Base-by-base conservation (phyloP, 1,284 basidiomycete genomes). In the Marasmius fiardii region DNA sequence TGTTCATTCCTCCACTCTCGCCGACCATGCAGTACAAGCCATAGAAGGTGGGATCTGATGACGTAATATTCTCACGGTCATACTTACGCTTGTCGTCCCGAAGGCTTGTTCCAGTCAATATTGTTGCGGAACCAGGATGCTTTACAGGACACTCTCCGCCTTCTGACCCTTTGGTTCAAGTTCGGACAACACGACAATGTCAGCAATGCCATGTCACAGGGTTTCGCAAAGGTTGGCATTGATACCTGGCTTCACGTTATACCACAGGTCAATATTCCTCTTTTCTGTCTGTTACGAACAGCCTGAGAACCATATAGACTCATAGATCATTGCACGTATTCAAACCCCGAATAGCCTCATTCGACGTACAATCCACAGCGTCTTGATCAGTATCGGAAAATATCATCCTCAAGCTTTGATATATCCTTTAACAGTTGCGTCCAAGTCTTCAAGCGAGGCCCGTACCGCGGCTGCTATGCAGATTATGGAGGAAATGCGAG, bases 161-260 rank as follows among this genome's bases (percentile, higher is more conserved):
- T 99, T 14, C 77, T 99, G 34, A 98, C 97, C 0, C 76, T 99
- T 5, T 99, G 97, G 97, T 99, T 99, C 81, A 97, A 97, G 68
- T 99, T 92, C 68, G 97, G 97, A 12, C 86, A 89, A 50, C 89
- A 97, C 63, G 86, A 92, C 52, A 90, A 95, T 57, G 95, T 99
- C 60, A 93, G 90, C 65, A 82, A 92, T 64, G 93, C 95, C 0
- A 95, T 99, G 76, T 85, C 83, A 52, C 86, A 80, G 59, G 97
- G 96, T 1, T 95, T 98, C 72, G 83, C 85, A 1, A 88, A 85
- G 28, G 93, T 99, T 51, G 93, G 93, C 66, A 88, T 99, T 51
- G 95, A 99, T 67, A 98, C 96, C 0, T 99, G 97, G 97, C 80
- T 99, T 35, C 95, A 98, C 66, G 97, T 99, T 59, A 95, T 99